Evolutionary conservation across 441 rosid genomes (phyloP), one percentile per base, ranked within the genome.

Genomic region (Pelargonium fulgidum): DNA sequence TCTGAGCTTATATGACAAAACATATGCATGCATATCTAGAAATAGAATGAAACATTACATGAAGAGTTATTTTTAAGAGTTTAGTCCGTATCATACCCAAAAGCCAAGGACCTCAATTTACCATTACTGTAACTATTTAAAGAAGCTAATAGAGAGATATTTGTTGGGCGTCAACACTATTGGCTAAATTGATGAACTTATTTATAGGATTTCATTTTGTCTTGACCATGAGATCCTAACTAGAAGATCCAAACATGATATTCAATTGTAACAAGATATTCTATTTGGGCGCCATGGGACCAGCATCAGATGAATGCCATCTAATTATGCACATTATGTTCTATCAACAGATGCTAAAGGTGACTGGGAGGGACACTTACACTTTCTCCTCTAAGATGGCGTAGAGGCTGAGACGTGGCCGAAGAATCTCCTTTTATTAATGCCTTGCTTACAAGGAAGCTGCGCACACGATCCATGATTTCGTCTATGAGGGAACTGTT

Each of bases 381-480:
- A 74, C 78, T 90, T 72, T 90, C 92, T 81, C 92, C 90, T 63
- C 81, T 86, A 70, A 91, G 85, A 75, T 87, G 93, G 66, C 84
- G 96, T 36, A 75, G 73, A 62, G 89, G 83, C 69, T 76, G 92
- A 41, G 96, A 84, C 75, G 89, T 80, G 69, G 78, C 70, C 8
- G 91, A 86, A 65, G 90, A 84, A 79, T 94, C 99, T 79, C 93
- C 99, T 83, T 88, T 89, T 70, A 93, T 79, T 76, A 93, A 81
- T 69, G 88, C 93, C 80, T 83, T 87, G 83, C 92, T 93, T 52
- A 85, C 84, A 52, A 93, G 96, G 82, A 93, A 89, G 9, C 86
- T 96, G 80, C 84, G 91, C 75, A 94, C 97, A 22, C 90, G 91
- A 76, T 91, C 97, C 81, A 85, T 82, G 76, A 93, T 91, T 85